phyloP scores from a whole-genome alignment of 371 early-diverging fungal genomes.

The Blakeslea trispora region DNA sequence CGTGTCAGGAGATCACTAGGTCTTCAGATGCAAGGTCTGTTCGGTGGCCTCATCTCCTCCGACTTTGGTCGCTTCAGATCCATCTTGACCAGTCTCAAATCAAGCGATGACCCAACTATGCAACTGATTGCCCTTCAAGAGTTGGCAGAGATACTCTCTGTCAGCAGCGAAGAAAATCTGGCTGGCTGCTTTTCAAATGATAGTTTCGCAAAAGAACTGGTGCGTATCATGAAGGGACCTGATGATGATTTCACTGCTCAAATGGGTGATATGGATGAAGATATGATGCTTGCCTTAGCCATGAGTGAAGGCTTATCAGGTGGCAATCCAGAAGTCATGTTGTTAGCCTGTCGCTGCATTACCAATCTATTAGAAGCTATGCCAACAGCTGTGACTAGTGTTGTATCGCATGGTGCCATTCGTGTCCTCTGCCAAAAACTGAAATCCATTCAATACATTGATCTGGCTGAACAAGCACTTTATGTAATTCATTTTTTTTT shows the following conservation, averaged over 20 bases:
- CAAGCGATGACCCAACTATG: conserved; percentile 59
- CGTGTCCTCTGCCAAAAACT: conserved; percentile 76
- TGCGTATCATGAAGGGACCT: conserved; percentile 55
- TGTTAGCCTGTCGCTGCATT: conserved; percentile 87
- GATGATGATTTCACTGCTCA: conserved; percentile 31
- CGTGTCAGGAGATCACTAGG: conserved; percentile 44
- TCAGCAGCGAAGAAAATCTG: conserved; percentile 70
- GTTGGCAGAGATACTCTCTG: conserved; percentile 66
- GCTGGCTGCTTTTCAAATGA: conserved; percentile 59
- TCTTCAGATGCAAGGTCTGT: conserved; percentile 49
- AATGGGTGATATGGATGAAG: conserved; percentile 39
- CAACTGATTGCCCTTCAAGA: conserved; percentile 70
- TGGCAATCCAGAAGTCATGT: conserved; percentile 72
- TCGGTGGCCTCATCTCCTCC: conserved; percentile 50
- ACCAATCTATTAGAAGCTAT: conserved; percentile 88
- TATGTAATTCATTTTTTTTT: conserved; percentile 44
- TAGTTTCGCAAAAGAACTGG: conserved; percentile 59
- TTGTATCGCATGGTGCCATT: conserved; percentile 74
- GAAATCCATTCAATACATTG: conserved; percentile 85
- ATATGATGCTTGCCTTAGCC: conserved; percentile 50
- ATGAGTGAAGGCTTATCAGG: conserved; percentile 48
- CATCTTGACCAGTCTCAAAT: conserved; percentile 53
- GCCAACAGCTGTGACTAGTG: conserved; percentile 66
- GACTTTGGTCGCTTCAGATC: conserved; percentile 46
- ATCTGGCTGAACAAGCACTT: conserved; percentile 89